Evolutionary conservation across 2,329 filamentous ascomycete species (phyloP).

Genomic region (Trichoderma harzianum): DNA sequence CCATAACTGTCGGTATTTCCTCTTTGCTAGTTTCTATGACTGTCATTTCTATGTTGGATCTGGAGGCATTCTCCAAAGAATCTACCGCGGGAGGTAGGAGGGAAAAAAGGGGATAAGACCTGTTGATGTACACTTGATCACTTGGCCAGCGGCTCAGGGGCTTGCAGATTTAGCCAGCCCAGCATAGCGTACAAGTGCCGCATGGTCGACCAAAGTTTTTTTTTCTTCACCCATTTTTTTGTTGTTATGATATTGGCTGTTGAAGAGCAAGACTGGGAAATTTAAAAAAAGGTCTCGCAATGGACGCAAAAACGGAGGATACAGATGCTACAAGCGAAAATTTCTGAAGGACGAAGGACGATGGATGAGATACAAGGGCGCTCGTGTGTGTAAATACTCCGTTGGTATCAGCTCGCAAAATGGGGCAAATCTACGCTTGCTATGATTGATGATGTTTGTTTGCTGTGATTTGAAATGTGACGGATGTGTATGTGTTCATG

Average conservation of each 20-base stretch:
- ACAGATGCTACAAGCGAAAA: neutral
- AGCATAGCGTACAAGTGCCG: neutral
- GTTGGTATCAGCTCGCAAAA: conserved; percentile 8
- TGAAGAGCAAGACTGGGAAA: neutral
- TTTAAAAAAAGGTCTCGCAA: neutral
- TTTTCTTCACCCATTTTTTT: neutral
- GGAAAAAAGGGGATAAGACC: neutral
- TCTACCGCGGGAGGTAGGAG: neutral
- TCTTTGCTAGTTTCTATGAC: neutral
- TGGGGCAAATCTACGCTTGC: conserved; percentile 3
- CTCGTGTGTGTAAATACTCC: conserved; percentile 9
- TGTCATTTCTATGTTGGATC: conserved; percentile 5
- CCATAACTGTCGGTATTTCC: neutral
- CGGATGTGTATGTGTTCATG: neutral
- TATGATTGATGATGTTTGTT: neutral
- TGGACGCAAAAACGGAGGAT: neutral
- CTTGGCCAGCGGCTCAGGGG: neutral
- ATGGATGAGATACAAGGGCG: neutral
- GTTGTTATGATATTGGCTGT: neutral
- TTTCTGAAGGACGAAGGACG: neutral
- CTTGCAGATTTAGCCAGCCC: neutral
- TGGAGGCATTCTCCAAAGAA: neutral
- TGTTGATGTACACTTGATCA: neutral
- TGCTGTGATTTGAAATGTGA: neutral
- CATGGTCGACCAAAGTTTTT: neutral